Evolutionary conservation across 495 filamentous ascomycete genomes (phyloP), one percentile per base, ranked within the genome.

Genomic region (Hapsidospora chrysogenum): DNA sequence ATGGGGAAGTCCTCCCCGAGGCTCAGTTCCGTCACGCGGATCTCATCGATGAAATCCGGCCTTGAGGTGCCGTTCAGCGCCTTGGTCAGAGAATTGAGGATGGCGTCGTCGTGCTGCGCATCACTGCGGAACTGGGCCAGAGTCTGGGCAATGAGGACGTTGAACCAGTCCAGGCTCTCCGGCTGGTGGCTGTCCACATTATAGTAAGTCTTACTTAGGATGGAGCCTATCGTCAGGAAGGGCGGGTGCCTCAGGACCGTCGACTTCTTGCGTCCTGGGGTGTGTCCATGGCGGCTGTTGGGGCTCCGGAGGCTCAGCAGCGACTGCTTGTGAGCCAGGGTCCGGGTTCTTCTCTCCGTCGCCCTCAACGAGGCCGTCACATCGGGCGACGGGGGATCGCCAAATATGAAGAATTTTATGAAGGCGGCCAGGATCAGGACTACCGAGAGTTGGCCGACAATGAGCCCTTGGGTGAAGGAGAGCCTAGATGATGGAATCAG

Each of bases 381-480:
- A 29, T 89, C 85, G 27, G 84, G 70, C 1, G 78, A 79, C 0
- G 87, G 84, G 18, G 82, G 70, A 49, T 97, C 87, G 47, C 89
- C 89, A 47, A 97, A 96, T 55, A 97, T 94, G 74, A 97, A 97
- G 72, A 94, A 97, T 57, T 92, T 93, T 57, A 97, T 97, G 63
- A 97, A 97, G 43, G 77, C 78, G 33, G 83, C 83, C 40, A 96
- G 73, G 37, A 96, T 60, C 18, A 96, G 62, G 3, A 93, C 78
- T 19, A 97, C 76, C 20, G 84, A 89, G 38, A 96, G 66, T 54
- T 97, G 89, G 31, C 89, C 89, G 32, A 95, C 66, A 40, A 97
- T 72, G 44, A 97, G 80, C 17, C 89, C 89, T 57, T 93, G 81
- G 8, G 80, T 87, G 57, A 93, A 94, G 15, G 85, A 85, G 43